phyloP scores from a whole-genome alignment of 768 basidiomycete species.

The Hygrocybe coccinea region DNA sequence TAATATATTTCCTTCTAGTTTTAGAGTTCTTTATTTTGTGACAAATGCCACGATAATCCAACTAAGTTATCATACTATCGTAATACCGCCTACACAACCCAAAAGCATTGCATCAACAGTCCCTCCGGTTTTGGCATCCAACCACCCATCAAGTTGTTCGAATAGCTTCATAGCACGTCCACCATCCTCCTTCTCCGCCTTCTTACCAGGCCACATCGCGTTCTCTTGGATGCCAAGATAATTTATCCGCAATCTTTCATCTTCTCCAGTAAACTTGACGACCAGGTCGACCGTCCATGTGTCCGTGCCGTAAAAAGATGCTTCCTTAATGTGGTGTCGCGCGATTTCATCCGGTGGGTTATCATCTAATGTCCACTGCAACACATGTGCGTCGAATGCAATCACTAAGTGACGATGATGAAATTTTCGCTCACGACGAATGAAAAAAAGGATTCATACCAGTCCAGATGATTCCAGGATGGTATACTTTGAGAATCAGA shows the following conservation, averaged over 20 bases:
- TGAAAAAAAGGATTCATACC: conserved; percentile 35
- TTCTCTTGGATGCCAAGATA: conserved; percentile 81
- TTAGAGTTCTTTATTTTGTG: too few species aligned
- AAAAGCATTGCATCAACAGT: conserved; percentile 64
- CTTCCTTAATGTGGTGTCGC: conserved; percentile 90
- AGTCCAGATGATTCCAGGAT: conserved; percentile 86
- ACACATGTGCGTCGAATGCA: conserved; percentile 86
- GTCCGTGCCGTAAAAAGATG: conserved; percentile 75
- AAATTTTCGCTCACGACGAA: too few species aligned
- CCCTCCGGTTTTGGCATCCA: conserved; percentile 57
- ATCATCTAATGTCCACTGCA: conserved; percentile 77
- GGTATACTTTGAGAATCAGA: conserved; percentile 63
- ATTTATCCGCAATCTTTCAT: conserved; percentile 51
- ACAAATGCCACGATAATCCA: too few species aligned
- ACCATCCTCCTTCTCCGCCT: conserved; percentile 43
- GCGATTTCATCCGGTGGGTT: conserved; percentile 70
- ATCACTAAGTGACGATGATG: conserved; percentile 46
- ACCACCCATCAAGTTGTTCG: conserved; percentile 67
- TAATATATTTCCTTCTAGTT: too few species aligned
- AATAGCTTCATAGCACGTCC: conserved; percentile 70
- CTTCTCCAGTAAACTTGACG: conserved; percentile 45
- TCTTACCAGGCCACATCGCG: conserved; percentile 80
- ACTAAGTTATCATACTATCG: conserved; percentile 35
- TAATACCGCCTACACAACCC: conserved; percentile 66
- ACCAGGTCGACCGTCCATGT: conserved; percentile 71